These are phyloP conservation scores for Verticillium isaacii DNA, from an alignment of 2,329 filamentous ascomycete genomes.

Conservation along the genomic window DNA sequence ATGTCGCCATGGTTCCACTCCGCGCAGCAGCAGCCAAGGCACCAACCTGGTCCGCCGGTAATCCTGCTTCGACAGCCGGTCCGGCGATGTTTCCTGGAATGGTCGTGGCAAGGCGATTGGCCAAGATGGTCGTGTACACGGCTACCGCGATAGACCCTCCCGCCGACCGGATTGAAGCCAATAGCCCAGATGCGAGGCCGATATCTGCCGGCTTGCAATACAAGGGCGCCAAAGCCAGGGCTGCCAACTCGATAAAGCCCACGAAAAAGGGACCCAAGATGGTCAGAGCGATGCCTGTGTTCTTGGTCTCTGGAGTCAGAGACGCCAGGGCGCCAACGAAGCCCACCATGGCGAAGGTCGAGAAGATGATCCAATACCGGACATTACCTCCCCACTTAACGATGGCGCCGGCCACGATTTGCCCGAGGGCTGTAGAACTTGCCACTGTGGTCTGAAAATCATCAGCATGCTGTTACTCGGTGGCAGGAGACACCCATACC, in stretches of 20 bases:
- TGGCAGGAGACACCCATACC: neutral
- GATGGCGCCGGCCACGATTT: constrained; percentile 24
- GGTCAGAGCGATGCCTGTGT: constrained; percentile 26
- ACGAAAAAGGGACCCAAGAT: constrained; percentile 31
- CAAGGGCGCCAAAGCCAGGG: constrained; percentile 28
- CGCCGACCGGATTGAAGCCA: constrained; percentile 32
- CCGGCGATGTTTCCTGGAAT: constrained; percentile 25
- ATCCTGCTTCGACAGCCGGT: constrained; percentile 28
- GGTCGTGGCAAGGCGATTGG: constrained; percentile 27
- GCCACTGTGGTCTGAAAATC: constrained; percentile 23
- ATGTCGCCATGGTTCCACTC: constrained; percentile 24
- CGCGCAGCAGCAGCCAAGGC: constrained; percentile 17
- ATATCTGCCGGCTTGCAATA: constrained; percentile 28
- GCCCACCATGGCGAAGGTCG: constrained; percentile 30
- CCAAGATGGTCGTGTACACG: constrained; percentile 33
- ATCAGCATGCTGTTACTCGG: neutral
- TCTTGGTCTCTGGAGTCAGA: constrained; percentile 23
- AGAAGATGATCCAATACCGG: constrained; percentile 29
- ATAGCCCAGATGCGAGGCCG: constrained; percentile 32
- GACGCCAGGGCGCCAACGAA: constrained; percentile 25
- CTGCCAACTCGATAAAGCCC: constrained; percentile 28
- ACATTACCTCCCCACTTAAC: constrained; percentile 28
- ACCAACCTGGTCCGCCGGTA: constrained; percentile 26
- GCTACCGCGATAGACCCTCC: constrained; percentile 30
- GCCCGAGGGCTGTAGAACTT: constrained; percentile 26